Conservation (phyloP, 2,329 filamentous ascomycete species). For the Penicillium occitanis region DNA sequence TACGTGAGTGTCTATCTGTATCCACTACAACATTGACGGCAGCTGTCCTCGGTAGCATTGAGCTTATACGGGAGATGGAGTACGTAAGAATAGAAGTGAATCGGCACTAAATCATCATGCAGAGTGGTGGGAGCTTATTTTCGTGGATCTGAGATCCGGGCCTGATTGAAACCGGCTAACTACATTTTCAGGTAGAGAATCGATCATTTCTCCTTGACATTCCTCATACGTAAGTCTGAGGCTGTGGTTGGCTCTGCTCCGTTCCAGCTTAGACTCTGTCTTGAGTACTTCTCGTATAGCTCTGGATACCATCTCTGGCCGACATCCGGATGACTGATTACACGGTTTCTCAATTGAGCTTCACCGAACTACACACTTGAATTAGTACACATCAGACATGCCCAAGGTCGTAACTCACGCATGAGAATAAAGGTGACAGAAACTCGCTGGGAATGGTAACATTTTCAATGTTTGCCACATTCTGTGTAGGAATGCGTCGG, state of each 20-base stretch:
- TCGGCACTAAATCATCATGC: background rate
- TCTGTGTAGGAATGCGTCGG: slow-evolving; percentile 30
- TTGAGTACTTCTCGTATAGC: slow-evolving; percentile 32
- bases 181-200: background rate
- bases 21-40: background rate
- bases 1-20: background rate
- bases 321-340: slow-evolving; percentile 39
- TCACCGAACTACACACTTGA: slow-evolving; percentile 33
- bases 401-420: slow-evolving; percentile 28
- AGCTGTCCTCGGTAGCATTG: background rate
- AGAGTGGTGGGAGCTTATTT: background rate
- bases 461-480: slow-evolving; percentile 33
- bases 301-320: slow-evolving; percentile 39
- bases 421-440: slow-evolving; percentile 36
- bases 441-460: slow-evolving; percentile 41
- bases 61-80: background rate
- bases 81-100: background rate
- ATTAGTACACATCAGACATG: background rate
- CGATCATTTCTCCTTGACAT: background rate
- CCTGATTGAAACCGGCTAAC: background rate
- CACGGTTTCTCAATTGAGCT: slow-evolving; percentile 38
- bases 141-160: background rate
- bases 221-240: background rate
- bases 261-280: slow-evolving; percentile 24
- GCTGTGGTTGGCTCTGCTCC: background rate